These are phyloP conservation scores for Globisporangium paddicum DNA, from an alignment of 352 stramenopile species.

Conservation along the genomic window DNA sequence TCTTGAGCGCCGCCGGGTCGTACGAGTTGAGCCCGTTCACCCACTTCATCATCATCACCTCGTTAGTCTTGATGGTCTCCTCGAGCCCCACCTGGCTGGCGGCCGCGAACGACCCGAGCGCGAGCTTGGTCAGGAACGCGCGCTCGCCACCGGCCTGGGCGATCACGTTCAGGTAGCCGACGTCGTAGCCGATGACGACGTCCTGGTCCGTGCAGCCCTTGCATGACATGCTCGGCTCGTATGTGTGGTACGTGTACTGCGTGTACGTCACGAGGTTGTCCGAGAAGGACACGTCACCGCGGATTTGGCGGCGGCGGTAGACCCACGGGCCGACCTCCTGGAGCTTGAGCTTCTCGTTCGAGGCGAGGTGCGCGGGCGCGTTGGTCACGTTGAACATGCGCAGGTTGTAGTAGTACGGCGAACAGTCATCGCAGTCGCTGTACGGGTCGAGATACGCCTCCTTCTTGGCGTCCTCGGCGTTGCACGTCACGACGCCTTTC, in stretches of 20 bases:
- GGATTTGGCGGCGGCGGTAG: conserved; percentile 32
- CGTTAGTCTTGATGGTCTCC: conserved; percentile 8
- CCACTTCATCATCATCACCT: conserved; percentile 18
- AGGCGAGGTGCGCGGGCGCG: conserved; percentile 28
- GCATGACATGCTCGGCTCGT: conserved; percentile 15
- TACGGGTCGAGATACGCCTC: conserved; percentile 42
- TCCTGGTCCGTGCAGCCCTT: conserved; percentile 16
- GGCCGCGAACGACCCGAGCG: conserved; percentile 7
- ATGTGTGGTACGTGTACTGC: conserved; percentile 28
- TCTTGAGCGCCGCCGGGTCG: conserved; percentile 11
- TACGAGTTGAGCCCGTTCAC: conserved; percentile 19
- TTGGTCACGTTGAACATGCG: conserved; percentile 30
- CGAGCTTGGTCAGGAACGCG: conserved; percentile 15
- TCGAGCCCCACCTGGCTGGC: background rate
- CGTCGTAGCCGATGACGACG: conserved; percentile 18
- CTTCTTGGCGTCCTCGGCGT: conserved; percentile 21
- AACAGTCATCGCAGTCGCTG: conserved; percentile 52
- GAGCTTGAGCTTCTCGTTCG: conserved; percentile 23
- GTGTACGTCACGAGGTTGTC: conserved; percentile 20
- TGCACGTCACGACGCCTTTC: conserved; percentile 37
- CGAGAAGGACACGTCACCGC: conserved; percentile 18
- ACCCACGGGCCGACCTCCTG: conserved; percentile 27
- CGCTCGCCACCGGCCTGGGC: conserved; percentile 19
- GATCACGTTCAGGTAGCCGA: conserved; percentile 29
- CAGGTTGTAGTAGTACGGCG: conserved; percentile 49